Evolutionary conservation across 2,329 filamentous ascomycete species (phyloP).

Genomic region (Stagonosporopsis rhizophila): DNA sequence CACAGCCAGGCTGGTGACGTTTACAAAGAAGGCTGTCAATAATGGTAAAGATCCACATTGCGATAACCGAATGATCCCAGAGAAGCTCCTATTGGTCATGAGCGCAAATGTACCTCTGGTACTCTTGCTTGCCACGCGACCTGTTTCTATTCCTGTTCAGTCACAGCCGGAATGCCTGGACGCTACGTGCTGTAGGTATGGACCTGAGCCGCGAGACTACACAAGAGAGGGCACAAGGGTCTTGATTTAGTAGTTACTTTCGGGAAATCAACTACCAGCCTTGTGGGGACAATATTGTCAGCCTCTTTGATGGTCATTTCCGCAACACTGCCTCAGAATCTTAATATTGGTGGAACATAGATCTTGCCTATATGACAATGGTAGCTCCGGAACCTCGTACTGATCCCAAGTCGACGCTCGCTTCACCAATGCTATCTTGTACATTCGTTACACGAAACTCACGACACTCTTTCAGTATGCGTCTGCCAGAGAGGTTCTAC

Average conservation of each 20-base stretch:
- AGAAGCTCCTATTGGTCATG: not conserved
- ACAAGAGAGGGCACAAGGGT: not conserved
- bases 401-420: not conserved
- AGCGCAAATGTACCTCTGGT: not conserved
- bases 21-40: slow-evolving; percentile 20
- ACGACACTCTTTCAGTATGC: slow-evolving; percentile 19
- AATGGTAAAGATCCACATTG: not conserved
- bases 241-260: slow-evolving; percentile 9
- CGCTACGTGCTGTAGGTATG: not conserved
- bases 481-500: slow-evolving; percentile 22
- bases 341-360: not conserved
- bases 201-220: not conserved
- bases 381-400: not conserved
- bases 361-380: not conserved
- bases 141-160: slow-evolving; percentile 19
- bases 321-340: slow-evolving; percentile 25
- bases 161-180: slow-evolving; percentile 6
- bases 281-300: slow-evolving; percentile 4
- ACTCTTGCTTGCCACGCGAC: slow-evolving; percentile 6
- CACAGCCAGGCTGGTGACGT: slow-evolving; percentile 39
- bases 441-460: slow-evolving; percentile 10
- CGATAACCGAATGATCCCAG: not conserved
- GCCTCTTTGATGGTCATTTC: slow-evolving; percentile 14
- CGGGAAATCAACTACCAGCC: not conserved
- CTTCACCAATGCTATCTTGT: slow-evolving; percentile 1